phyloP scores from a whole-genome alignment of 768 basidiomycete genomes.

The Termitomyces sp. region DNA sequence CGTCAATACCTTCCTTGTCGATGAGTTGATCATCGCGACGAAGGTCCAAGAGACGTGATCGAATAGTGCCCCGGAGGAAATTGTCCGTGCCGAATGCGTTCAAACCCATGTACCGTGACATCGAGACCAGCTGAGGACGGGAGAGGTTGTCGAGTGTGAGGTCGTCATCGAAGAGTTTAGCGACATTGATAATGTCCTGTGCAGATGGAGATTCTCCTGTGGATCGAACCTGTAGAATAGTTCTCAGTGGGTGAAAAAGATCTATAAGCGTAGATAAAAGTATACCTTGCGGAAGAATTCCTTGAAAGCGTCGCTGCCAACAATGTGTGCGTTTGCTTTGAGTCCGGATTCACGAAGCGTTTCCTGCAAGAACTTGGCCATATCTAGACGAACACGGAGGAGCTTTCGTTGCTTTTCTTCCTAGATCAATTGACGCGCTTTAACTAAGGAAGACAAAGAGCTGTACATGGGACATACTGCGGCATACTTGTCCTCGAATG shows the following conservation, averaged over 20 bases:
- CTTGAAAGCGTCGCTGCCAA: constrained; percentile 94
- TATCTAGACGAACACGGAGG: constrained; percentile 90
- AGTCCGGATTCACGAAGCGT: constrained; percentile 93
- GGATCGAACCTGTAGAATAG: constrained; percentile 64
- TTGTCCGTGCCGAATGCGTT: constrained; percentile 99
- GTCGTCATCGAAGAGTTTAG: constrained; percentile 96
- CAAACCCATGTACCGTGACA: constrained; percentile 97
- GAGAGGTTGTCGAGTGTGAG: constrained; percentile 97
- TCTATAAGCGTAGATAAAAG: not conserved
- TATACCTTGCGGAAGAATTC: constrained; percentile 97
- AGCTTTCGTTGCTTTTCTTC: constrained; percentile 97
- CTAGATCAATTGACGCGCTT: constrained; percentile 34
- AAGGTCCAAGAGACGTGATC: constrained; percentile 75
- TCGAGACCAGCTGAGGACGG: constrained; percentile 95
- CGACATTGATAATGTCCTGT: constrained; percentile 88
- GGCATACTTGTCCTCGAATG: constrained; percentile 96
- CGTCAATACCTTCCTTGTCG: constrained; percentile 83
- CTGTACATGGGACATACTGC: constrained; percentile 46
- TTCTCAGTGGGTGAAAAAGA: not conserved
- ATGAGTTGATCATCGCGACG: constrained; percentile 94
- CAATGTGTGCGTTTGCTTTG: constrained; percentile 89
- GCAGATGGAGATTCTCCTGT: constrained; percentile 93
- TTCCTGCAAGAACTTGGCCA: constrained; percentile 99
- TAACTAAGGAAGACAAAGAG: not conserved
- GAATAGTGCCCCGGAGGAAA: constrained; percentile 90